These are phyloP conservation scores for Diphasiastrum complanatum DNA, from an alignment of 83 land plant species.

Conservation along the genomic window DNA sequence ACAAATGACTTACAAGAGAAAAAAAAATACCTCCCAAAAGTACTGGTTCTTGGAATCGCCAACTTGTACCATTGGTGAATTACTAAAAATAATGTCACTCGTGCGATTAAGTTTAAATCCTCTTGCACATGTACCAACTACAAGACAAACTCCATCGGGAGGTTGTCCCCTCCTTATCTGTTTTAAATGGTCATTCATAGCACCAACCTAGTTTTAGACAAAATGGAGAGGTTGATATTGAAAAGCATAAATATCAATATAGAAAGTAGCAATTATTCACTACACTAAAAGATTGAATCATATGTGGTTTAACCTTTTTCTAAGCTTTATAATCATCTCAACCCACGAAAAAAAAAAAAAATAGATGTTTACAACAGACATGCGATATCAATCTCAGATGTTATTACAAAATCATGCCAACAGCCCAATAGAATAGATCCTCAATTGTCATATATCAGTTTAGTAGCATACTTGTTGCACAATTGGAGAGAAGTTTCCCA, in stretches of 20 bases:
- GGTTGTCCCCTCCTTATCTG: conserved; percentile 70
- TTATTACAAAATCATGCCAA: too few relatives aligned
- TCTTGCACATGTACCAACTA: conserved; percentile 89
- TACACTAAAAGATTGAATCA: too few relatives aligned
- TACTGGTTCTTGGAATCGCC: conserved; percentile 53
- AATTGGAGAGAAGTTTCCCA: conserved; percentile 93
- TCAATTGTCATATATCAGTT: neutral
- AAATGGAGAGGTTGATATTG: too few relatives aligned
- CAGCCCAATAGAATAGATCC: neutral
- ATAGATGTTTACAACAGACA: too few relatives aligned
- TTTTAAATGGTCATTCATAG: neutral
- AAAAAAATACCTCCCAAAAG: conserved; percentile 79
- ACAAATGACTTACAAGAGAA: neutral
- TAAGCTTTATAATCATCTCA: too few relatives aligned
- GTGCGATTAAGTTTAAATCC: conserved; percentile 59
- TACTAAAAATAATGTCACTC: conserved; percentile 81
- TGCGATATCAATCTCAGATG: too few relatives aligned
- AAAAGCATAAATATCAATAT: too few relatives aligned
- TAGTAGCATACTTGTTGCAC: conserved; percentile 57
- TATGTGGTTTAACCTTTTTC: too few relatives aligned
- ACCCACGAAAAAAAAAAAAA: too few relatives aligned
- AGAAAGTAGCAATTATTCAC: too few relatives aligned
- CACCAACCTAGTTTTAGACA: too few relatives aligned
- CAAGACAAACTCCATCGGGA: conserved; percentile 95
- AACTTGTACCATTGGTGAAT: conserved; percentile 40